A percentile compares a stretch with the other conserved stretches of the same genome.
Conservation (phyloP, 2,329 filamentous ascomycete species). For the Cytospora leucostoma region DNA sequence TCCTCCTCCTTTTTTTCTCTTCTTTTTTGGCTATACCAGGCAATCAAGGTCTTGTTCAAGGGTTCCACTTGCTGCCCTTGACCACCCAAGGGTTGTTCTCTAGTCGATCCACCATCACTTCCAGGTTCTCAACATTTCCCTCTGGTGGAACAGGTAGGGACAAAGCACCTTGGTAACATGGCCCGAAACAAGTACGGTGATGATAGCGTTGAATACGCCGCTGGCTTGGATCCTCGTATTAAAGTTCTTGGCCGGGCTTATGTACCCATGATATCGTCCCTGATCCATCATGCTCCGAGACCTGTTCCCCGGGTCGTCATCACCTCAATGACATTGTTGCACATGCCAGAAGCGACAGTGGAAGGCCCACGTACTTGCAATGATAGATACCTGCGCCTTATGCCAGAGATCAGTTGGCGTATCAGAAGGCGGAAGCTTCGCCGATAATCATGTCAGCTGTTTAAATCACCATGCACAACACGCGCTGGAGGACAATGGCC, state of each 20-base stretch:
- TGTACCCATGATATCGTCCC: conserved; percentile 11
- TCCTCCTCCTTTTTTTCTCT: too few relatives aligned
- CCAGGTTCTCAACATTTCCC: conserved; percentile 28
- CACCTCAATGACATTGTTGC: background rate
- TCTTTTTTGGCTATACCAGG: too few relatives aligned
- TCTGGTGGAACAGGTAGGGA: conserved; percentile 29
- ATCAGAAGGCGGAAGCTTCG: background rate
- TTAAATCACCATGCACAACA: background rate
- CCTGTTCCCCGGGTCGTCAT: background rate
- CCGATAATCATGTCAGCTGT: background rate
- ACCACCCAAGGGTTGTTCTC: conserved; percentile 4
- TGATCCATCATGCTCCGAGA: background rate
- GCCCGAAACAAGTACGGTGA: conserved; percentile 21
- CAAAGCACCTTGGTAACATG: conserved; percentile 26
- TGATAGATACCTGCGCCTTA: background rate
- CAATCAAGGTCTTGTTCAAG: background rate
- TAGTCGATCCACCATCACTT: conserved; percentile 25
- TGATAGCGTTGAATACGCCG: conserved; percentile 12
- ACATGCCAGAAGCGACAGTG: conserved; percentile 10
- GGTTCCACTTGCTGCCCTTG: background rate
- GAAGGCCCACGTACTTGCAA: conserved; percentile 13
- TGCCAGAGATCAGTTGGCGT: background rate
- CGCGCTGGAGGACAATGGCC: too few relatives aligned
- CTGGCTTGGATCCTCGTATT: conserved; percentile 9
- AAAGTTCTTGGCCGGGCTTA: conserved; percentile 20